Evolutionary conservation across 495 filamentous ascomycete genomes (phyloP).

Genomic region (Annulohypoxylon stygium): DNA sequence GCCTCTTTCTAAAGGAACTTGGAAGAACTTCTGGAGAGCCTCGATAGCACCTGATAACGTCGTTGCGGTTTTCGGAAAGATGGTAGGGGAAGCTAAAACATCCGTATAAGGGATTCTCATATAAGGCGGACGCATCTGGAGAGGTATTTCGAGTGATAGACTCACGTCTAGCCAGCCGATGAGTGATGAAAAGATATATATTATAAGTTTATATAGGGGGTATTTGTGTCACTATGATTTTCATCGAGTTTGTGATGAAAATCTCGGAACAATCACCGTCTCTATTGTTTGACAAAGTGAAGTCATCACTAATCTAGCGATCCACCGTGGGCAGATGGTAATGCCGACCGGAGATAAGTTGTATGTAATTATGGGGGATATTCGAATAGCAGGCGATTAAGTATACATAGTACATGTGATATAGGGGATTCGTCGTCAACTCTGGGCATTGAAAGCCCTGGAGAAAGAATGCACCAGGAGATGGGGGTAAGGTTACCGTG

Average conservation of each 20-base stretch:
- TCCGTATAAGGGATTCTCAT: conserved; percentile 94
- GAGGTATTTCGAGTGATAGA: conserved; percentile 2
- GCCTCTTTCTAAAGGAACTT: conserved; percentile 64
- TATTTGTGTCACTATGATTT: conserved; percentile 5
- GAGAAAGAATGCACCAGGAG: neutral
- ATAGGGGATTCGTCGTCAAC: neutral
- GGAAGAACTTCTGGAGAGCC: conserved; percentile 81
- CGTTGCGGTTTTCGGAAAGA: conserved; percentile 76
- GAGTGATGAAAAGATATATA: neutral
- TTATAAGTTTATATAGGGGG: neutral
- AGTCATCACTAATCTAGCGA: conserved; percentile 26
- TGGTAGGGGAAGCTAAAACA: conserved; percentile 80
- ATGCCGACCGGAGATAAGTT: conserved; percentile 1
- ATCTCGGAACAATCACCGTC: neutral
- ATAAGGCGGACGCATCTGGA: conserved; percentile 72
- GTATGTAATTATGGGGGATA: neutral
- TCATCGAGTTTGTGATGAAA: conserved; percentile 1
- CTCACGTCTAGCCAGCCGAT: conserved; percentile 12
- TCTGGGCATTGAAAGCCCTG: neutral
- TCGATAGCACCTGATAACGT: conserved; percentile 79
- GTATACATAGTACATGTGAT: neutral
- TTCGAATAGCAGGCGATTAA: neutral
- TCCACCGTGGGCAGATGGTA: neutral
- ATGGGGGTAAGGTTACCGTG: neutral
- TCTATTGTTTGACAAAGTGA: conserved; percentile 21